Base-by-base conservation (phyloP, 2,329 filamentous ascomycete species). In the Colletotrichum acutatum region DNA sequence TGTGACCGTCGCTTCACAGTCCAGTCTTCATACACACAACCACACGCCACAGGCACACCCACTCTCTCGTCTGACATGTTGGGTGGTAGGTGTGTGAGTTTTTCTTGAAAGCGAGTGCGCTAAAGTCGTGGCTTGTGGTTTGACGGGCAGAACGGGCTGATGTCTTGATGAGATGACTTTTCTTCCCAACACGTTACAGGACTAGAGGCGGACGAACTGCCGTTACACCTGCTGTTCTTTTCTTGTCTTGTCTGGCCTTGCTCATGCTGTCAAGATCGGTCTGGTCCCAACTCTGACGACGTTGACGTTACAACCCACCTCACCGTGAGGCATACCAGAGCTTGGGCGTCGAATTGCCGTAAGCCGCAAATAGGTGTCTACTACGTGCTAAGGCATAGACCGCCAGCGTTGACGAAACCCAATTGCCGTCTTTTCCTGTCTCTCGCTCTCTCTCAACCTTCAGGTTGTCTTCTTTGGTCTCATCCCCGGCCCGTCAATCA, bases 401-500 rank as follows among this genome's bases (percentile, higher is more conserved):
- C 16, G 37, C 6, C 37, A 7, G 65, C 28, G 57, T 58, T 26
- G 64, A 63, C 19, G 56, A 61, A 71, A 52, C 63, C 56, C 24
- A 56, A 19, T 46, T 71, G 49, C 28, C 57, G 57, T 22, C 26
- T 66, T 9, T 42, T 22, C 37, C 30, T 24, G 22, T 46, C 57
- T 56, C 42, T n/a, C 19, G 7, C 16, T 49, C 42, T 49, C 42
- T 19, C 42, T 8, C 42, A 34, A 1, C 32, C 32, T 11, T 34
- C 32, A 34, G 32, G 12, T 4, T 52, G 30, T 56, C 37, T 54
- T 22, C 24, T 53, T 49, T 22, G 42, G 28, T 62, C 37, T 32
- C 37, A 46, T n/a, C 26, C 12, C 52, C 66, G 42, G 70, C 37
- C 70, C 70, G 54, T 65, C 60, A 72, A 72, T 70, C 66, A 37